Base-by-base conservation (phyloP, 768 basidiomycete genomes). In the Pisolithus tinctorius region DNA sequence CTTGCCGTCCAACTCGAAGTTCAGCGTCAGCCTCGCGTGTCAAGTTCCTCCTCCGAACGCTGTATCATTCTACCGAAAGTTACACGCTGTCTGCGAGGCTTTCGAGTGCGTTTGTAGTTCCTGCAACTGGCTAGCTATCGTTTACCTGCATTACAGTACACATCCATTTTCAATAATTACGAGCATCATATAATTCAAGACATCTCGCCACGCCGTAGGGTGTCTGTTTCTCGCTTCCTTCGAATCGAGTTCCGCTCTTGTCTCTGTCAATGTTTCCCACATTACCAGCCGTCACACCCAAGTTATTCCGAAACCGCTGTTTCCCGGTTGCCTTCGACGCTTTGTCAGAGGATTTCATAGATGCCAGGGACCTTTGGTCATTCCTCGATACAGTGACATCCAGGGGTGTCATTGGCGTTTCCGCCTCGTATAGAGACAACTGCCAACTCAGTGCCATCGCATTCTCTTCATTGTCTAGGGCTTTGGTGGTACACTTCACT, bases 341-440 rank as follows among this genome's bases (percentile, higher is more conserved):
- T 6, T 60, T 60, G 47, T 53, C 68, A 10, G 63, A 69, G 9
- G 11, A 17, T 20, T 4, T 7, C 40, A 17, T 41, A 8, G 40
- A 41, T 11, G 40, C 47, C 6, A 45, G 26, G 6, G 45, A 63
- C 10, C 37, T 76, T 23, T 52, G 59, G 8, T 51, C 51, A 1
- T 69, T 80, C 17, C 40, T 71, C 31, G 48, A 60, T 20, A 57
- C 69, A 0, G 47, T 64, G 14, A 48, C 54, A 25, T n/a, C 44
- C 8, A 49, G 23, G 8, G 45, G 59, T 17, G 36, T 54, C 25
- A 52, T 77, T 26, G 79, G 79, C 4, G 52, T 81, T 4, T 70
- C 79, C 6, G 73, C 77, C 0, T 62, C 65, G 0, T 78, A 75
- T 53, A 70, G 66, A 3, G 9, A 65, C 0, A 61, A 65, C 4